These are phyloP conservation scores for Aureobasidium sp. DNA, from an alignment of 2,329 filamentous ascomycete species.

Conservation along the genomic window DNA sequence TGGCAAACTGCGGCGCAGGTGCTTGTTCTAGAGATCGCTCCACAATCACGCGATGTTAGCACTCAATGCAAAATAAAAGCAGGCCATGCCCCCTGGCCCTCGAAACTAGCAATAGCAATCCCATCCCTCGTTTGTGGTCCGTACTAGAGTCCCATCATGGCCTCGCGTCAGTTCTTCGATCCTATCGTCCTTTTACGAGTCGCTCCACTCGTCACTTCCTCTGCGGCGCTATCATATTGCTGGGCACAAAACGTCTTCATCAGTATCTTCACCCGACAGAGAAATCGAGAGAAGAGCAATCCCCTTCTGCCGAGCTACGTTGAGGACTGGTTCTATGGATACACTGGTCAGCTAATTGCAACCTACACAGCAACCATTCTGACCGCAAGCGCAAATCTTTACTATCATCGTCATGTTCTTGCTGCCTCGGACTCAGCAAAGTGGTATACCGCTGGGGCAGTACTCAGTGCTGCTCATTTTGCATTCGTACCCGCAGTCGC, in stretches of 20 bases:
- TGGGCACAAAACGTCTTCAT: conserved; percentile 9
- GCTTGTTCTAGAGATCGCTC: neutral
- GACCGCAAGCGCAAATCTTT: neutral
- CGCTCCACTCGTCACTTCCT: conserved; percentile 3
- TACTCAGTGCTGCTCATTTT: neutral
- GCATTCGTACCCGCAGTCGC: conserved; percentile 4
- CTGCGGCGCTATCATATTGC: neutral
- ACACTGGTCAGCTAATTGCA: conserved; percentile 1
- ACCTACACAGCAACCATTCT: neutral
- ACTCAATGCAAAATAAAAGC: neutral
- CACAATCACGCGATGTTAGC: neutral
- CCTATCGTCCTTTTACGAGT: neutral
- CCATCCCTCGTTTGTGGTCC: neutral
- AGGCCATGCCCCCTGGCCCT: neutral
- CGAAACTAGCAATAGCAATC: neutral
- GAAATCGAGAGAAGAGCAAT: conserved; percentile 4
- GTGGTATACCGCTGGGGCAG: conserved; percentile 4
- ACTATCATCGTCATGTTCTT: neutral
- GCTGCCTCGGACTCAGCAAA: neutral
- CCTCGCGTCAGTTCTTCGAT: neutral
- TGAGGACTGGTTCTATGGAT: conserved; percentile 1
- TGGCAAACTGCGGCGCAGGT: neutral
- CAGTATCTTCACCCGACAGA: neutral
- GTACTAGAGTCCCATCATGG: neutral
- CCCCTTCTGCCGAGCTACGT: neutral